These are phyloP conservation scores for Leishmania amazonensis DNA, from an alignment of 208 protist species.

Conservation along the genomic window DNA sequence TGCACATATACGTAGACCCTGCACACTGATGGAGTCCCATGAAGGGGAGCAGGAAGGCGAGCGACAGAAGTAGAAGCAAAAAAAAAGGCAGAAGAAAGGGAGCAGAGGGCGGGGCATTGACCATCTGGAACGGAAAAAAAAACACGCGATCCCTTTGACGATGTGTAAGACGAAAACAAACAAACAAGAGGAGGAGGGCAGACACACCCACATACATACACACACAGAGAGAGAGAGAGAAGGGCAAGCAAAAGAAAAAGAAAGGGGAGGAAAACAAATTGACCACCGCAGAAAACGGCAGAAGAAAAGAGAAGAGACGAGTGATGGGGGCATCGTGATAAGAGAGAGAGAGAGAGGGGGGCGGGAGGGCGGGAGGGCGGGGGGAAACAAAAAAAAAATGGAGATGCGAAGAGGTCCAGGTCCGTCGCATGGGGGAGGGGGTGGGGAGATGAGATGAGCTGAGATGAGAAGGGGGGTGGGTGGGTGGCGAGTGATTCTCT, in stretches of 20 bases:
- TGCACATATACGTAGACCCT: neutral
- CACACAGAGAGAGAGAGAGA: neutral
- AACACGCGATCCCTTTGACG: neutral
- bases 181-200: neutral
- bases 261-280: neutral
- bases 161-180: conserved; percentile 7
- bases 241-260: neutral
- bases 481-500: neutral
- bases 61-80: neutral
- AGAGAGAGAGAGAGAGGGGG: conserved; percentile 2
- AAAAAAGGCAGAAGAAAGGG: neutral
- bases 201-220: neutral
- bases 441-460: neutral
- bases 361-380: neutral
- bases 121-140: neutral
- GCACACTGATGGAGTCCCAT: neutral
- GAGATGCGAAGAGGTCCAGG: neutral
- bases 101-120: neutral
- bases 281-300: neutral
- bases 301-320: neutral
- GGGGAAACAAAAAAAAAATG: conserved; percentile 1
- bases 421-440: neutral
- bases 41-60: neutral
- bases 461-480: neutral
- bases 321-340: neutral